These are phyloP conservation scores for Mycena albidolilacea DNA, from an alignment of 768 basidiomycete genomes.

Conservation along the genomic window DNA sequence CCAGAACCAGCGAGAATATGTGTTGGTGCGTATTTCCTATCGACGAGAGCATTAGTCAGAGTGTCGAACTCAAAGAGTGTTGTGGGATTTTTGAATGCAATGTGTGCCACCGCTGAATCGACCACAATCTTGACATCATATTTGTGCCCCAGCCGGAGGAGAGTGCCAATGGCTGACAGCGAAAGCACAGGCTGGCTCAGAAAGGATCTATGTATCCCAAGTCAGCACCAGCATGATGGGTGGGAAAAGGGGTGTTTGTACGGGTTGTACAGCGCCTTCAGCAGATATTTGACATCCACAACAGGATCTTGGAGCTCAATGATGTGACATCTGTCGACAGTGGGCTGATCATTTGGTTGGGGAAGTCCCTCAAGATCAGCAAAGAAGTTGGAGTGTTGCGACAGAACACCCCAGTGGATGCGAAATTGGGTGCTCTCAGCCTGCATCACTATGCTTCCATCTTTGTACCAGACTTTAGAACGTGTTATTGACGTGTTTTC, in stretches of 20 bases:
- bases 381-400: constrained; percentile 2
- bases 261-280: too few relatives aligned
- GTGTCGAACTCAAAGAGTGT: not conserved
- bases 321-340: constrained; percentile 9
- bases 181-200: not conserved
- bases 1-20: not conserved
- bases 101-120: not conserved
- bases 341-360: constrained; percentile 6
- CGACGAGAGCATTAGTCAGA: too few relatives aligned
- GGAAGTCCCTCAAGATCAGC: constrained; percentile 3
- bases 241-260: not conserved
- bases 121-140: not conserved
- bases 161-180: not conserved
- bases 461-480: not conserved
- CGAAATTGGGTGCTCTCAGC: not conserved
- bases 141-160: not conserved
- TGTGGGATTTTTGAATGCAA: not conserved
- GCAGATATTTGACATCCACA: not conserved
- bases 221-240: too few relatives aligned
- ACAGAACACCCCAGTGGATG: constrained; percentile 5
- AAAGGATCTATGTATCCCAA: too few relatives aligned
- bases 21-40: not conserved
- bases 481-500: not conserved
- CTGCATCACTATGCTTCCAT: not conserved
- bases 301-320: not conserved